Conservation (phyloP, 1,284 basidiomycete species). For the Papiliotrema laurentii region DNA sequence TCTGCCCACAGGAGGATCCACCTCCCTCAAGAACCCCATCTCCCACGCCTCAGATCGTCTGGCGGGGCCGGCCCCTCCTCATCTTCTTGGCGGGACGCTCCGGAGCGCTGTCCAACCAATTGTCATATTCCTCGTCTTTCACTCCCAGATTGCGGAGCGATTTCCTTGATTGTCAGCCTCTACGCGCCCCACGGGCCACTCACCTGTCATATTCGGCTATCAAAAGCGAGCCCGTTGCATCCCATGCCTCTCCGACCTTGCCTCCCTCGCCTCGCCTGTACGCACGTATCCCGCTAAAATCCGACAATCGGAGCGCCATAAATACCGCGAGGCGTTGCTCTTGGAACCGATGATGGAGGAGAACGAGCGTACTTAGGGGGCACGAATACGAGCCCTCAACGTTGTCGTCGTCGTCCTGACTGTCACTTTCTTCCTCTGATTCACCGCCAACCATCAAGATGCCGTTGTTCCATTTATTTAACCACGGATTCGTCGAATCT, state of each 20-base stretch:
- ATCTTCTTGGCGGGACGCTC: too few species aligned
- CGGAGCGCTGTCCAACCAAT: too few species aligned
- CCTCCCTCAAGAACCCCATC: too few species aligned
- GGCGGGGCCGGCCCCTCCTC: too few species aligned
- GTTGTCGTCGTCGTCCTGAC: conserved; percentile 2
- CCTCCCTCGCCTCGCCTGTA: conserved; percentile 29
- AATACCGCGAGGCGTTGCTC: conserved; percentile 34
- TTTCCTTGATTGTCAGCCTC: too few species aligned
- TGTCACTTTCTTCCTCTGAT: conserved; percentile 13
- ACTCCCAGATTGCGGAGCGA: too few species aligned
- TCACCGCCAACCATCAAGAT: conserved; percentile 13
- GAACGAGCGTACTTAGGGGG: conserved; percentile 27
- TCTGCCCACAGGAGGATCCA: too few species aligned
- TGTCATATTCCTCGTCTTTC: too few species aligned
- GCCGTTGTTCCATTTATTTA: not conserved
- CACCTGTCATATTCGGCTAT: conserved; percentile 24
- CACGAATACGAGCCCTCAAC: conserved; percentile 14
- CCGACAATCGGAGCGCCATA: conserved; percentile 15
- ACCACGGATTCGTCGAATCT: not conserved
- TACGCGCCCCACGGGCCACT: conserved; percentile 12
- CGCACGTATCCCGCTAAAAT: conserved; percentile 23
- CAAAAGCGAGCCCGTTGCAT: conserved; percentile 23
- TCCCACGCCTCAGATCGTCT: too few species aligned
- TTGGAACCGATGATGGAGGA: conserved; percentile 33
- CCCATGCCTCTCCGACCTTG: conserved; percentile 28